Conservation (phyloP, 352 stramenopile species). For the Phytophthora chlamydospora region DNA sequence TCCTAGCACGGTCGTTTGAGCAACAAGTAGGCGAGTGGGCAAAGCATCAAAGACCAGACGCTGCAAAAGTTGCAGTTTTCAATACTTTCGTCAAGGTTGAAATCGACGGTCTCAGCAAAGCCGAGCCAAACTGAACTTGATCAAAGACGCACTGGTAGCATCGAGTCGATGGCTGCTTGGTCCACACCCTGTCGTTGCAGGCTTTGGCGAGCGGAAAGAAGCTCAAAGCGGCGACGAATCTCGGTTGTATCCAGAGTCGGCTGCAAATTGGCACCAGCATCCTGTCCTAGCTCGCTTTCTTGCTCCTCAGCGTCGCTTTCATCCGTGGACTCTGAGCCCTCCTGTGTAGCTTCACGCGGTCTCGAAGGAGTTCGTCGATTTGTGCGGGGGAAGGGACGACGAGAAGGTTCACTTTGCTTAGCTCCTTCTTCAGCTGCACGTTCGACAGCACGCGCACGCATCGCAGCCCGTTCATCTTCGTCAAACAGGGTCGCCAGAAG, state of each 20-base stretch:
- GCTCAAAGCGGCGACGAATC: conserved; percentile 24
- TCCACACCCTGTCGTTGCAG: conserved; percentile 13
- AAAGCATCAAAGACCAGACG: conserved; percentile 2
- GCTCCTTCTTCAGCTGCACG: not conserved
- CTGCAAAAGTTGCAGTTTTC: conserved; percentile 26
- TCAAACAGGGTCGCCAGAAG: conserved; percentile 16
- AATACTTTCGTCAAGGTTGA: conserved; percentile 24
- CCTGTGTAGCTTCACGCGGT: not conserved
- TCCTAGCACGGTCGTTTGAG: conserved; percentile 1
- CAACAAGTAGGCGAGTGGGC: not conserved
- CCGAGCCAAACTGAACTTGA: conserved; percentile 15
- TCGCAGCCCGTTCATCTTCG: conserved; percentile 16
- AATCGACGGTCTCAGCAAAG: conserved; percentile 25
- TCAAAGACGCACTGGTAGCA: conserved; percentile 14
- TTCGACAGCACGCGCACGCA: conserved; percentile 9
- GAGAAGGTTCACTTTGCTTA: not conserved
- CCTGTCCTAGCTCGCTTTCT: not conserved
- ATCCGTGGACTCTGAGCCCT: not conserved
- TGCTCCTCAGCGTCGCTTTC: conserved; percentile 3
- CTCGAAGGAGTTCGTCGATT: conserved; percentile 4
- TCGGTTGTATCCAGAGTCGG: conserved; percentile 17
- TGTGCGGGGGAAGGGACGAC: too few relatives aligned
- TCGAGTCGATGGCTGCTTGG: conserved; percentile 14
- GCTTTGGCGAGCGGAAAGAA: conserved; percentile 11
- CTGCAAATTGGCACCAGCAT: not conserved